phyloP scores from a whole-genome alignment of 345 rosid genomes.

The Clausena lansium region DNA sequence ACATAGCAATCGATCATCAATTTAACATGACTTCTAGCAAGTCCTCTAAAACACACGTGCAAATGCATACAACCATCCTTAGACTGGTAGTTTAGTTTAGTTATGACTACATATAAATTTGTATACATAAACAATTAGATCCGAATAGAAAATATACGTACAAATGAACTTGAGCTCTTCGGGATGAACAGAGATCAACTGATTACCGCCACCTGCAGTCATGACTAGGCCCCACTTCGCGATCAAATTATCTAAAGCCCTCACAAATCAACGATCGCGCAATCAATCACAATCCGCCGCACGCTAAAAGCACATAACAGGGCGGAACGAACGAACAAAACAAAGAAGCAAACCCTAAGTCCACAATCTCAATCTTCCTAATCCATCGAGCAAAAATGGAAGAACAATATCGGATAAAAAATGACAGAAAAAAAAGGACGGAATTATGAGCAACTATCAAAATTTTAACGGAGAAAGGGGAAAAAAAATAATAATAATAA shows the following conservation, averaged over 20 bases:
- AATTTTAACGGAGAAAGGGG: not conserved
- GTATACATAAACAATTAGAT: not conserved
- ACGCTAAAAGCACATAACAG: not conserved
- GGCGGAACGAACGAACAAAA: not conserved
- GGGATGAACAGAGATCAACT: constrained; percentile 87
- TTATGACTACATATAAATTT: not conserved
- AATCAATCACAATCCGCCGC: constrained; percentile 1
- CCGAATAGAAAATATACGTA: constrained; percentile 32
- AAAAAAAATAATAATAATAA: constrained; percentile 20
- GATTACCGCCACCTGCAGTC: constrained; percentile 60
- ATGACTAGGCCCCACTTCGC: constrained; percentile 34
- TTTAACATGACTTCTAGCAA: too few relatives aligned
- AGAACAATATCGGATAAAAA: not conserved
- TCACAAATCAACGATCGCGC: constrained; percentile 9
- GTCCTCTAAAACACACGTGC: not conserved
- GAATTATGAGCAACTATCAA: not conserved
- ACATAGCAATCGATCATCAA: too few relatives aligned
- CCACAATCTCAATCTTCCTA: not conserved
- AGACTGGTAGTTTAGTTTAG: too few relatives aligned
- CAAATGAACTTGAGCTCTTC: constrained; percentile 86
- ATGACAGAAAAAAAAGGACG: constrained; percentile 7
- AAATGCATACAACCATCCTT: not conserved
- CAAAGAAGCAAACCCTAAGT: constrained; percentile 11
- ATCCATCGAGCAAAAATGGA: not conserved
- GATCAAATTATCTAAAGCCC: constrained; percentile 15